These are phyloP conservation scores for Agrostemma githago DNA, from an alignment of 148 eudicot genomes.

Conservation along the genomic window DNA sequence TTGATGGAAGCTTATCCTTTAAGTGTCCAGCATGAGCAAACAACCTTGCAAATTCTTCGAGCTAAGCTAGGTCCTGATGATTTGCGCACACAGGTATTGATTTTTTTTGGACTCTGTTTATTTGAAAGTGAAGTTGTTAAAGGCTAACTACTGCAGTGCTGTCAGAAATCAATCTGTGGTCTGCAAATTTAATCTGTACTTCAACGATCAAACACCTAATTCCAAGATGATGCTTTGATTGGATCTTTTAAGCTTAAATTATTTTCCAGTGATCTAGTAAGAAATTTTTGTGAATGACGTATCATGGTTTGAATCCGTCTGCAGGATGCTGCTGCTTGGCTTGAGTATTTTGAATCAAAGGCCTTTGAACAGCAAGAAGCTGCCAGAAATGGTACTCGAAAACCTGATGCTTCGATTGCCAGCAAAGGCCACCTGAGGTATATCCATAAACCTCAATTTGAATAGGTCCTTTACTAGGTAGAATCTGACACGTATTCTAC, in stretches of 20 bases:
- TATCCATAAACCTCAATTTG: slow-evolving; percentile 17
- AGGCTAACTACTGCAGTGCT: neutral
- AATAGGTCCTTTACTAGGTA: neutral
- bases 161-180: neutral
- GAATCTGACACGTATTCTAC: neutral
- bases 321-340: slow-evolving; percentile 99
- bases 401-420: slow-evolving; percentile 99
- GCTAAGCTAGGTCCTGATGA: slow-evolving; percentile 99
- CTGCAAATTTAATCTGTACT: neutral
- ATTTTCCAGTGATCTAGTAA: neutral
- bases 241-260: neutral
- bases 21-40: slow-evolving; percentile 99
- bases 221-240: neutral
- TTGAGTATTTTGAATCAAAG: slow-evolving; percentile 99
- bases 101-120: neutral
- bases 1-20: slow-evolving; percentile 99
- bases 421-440: slow-evolving; percentile 99
- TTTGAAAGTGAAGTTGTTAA: neutral
- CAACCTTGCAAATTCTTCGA: slow-evolving; percentile 92
- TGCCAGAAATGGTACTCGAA: slow-evolving; percentile 91
- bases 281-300: neutral
- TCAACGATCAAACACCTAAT: neutral
- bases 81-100: slow-evolving; percentile 92
- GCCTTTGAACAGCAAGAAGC: slow-evolving; percentile 99
- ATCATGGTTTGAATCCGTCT: slow-evolving; percentile 19